Conservation (phyloP, 78 protist species). For the Planoprotostelium fungivorum region DNA sequence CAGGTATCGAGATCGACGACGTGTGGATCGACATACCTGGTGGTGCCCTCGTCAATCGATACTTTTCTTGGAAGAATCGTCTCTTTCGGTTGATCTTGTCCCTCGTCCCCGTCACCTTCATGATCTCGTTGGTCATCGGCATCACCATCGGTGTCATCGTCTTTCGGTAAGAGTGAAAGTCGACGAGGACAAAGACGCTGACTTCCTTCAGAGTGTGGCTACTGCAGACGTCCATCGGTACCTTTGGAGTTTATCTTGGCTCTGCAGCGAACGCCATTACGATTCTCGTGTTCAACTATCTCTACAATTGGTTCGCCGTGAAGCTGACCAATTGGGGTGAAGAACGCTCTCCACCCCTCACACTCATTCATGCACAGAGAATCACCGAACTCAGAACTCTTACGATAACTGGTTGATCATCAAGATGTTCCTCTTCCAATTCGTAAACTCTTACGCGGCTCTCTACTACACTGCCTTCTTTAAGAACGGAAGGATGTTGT, state of each 20-base stretch:
- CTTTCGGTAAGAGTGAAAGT: not conserved
- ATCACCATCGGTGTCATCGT: not conserved
- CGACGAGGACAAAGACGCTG: not conserved
- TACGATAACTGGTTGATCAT: not conserved
- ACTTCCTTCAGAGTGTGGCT: not conserved
- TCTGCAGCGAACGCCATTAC: not conserved
- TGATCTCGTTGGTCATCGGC: not conserved
- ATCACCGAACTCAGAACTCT: not conserved
- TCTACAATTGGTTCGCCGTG: not conserved
- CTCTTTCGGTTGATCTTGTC: not conserved
- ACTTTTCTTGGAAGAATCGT: not conserved
- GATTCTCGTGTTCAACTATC: not conserved
- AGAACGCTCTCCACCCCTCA: not conserved
- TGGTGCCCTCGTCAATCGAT: not conserved
- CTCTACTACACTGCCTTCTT: constrained; percentile 74
- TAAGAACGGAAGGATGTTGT: constrained; percentile 21
- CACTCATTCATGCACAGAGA: not conserved
- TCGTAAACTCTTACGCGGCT: constrained; percentile 65
- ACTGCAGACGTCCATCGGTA: not conserved
- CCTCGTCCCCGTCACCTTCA: not conserved
- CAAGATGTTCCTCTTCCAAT: constrained; percentile 69
- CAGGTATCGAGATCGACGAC: not conserved
- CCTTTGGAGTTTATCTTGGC: not conserved
- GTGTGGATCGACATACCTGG: not conserved
- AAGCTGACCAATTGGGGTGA: not conserved